A percentile compares a stretch with the other conserved stretches of the same genome.
These are phyloP conservation scores for Firmiana major DNA, from an alignment of 345 rosid species.

Conservation along the genomic window DNA sequence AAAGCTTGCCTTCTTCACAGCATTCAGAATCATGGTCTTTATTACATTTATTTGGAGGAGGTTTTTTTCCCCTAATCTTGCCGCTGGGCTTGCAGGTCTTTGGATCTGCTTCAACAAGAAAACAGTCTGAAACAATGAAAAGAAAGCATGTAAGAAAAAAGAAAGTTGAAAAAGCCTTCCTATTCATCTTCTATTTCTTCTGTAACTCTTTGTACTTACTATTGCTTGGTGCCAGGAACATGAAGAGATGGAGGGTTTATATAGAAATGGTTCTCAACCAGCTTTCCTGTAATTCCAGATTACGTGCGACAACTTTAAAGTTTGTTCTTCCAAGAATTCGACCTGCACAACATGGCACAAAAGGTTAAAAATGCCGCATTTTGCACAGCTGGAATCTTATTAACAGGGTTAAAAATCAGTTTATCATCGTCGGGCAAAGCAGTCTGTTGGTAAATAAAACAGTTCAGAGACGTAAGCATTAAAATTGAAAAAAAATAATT, in stretches of 20 bases:
- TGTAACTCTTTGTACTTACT: background rate
- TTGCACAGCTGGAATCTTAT: background rate
- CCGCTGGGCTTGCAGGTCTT: background rate
- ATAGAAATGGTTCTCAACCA: background rate
- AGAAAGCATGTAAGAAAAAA: background rate
- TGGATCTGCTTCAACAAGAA: background rate
- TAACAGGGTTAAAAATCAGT: background rate
- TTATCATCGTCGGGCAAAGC: background rate
- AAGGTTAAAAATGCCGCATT: background rate
- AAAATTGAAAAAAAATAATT: too few species aligned
- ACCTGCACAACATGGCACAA: background rate
- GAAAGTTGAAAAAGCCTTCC: background rate
- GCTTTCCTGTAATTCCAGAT: background rate
- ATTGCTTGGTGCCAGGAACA: background rate
- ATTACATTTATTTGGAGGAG: background rate
- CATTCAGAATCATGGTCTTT: background rate
- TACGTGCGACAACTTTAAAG: background rate
- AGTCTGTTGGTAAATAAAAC: background rate
- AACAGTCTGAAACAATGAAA: slow-evolving; percentile 1
- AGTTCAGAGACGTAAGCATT: too few species aligned
- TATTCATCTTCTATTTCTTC: background rate
- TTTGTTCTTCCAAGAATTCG: background rate
- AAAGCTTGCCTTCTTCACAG: background rate
- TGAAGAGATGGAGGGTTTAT: background rate
- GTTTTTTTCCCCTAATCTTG: background rate